Evolutionary conservation across 768 basidiomycete species (phyloP), one percentile per base, ranked within the genome.

Genomic region (Macrolepiota dolichaula): DNA sequence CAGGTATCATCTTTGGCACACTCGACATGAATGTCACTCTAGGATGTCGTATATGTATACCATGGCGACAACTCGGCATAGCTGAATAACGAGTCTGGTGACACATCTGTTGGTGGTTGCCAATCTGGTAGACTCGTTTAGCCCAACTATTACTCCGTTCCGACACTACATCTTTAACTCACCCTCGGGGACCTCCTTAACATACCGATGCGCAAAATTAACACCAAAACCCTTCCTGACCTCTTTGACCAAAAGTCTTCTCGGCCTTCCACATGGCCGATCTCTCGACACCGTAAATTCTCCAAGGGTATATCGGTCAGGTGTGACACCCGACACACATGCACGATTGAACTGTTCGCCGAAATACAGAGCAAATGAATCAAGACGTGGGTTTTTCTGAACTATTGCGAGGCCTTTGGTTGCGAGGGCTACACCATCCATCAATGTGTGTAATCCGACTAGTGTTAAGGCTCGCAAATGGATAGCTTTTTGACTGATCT

Each of bases 271-370:
- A n/a, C 55, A 25, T 1, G 44, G 42, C 44, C n/a, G 11, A 29
- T 56, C 55, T 19, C 55, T 56, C 55, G 46, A 25, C 15, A 56
- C 55, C n/a, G 42, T 56, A 25, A 56, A 56, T 29, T 56, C 55
- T 17, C 55, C 44, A 24, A 22, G 35, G 9, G 44, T 17, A 17
- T 24, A 56, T 7, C 55, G 46, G 13, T 56, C 55, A n/a, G 15
- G 19, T 15, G 22, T 25, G 13, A 56, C 55, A 29, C 55, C 44
- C 29, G 55, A 56, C 6, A 56, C 44, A 10, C 9, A 13, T 22
- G 44, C 55, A 15, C 17, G 55, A 10, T n/a, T 46, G 27, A 56
- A 56, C 29, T 32, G 27, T 22, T 47, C 55, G 2, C 55, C 55
- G 35, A 56, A 56, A 29, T 56, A 56, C 32, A 56, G 17, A 10